Conservation (phyloP, 768 basidiomycete genomes). For the Suillus bovinus region DNA sequence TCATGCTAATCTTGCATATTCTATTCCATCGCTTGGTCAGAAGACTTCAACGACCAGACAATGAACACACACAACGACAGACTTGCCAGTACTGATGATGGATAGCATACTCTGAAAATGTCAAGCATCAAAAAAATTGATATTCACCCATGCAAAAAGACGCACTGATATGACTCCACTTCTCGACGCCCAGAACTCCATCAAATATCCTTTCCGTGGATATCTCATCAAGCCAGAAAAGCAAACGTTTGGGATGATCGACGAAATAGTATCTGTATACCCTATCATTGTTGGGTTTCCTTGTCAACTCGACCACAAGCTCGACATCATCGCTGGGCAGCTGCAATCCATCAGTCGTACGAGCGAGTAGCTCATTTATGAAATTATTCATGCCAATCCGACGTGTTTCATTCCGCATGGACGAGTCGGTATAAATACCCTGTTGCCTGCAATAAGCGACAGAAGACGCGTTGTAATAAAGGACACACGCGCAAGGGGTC, state of each 20-base stretch:
- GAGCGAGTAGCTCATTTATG: too few species aligned
- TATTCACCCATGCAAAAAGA: not conserved
- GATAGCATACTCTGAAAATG: slow-evolving; percentile 19
- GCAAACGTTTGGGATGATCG: slow-evolving; percentile 39
- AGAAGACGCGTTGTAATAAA: not conserved
- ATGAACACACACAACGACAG: not conserved
- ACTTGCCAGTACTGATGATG: slow-evolving; percentile 27
- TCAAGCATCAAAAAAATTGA: not conserved
- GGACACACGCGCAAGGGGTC: slow-evolving; percentile 39
- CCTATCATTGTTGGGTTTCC: fast-evolving
- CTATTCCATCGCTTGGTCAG: not conserved
- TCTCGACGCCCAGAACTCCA: slow-evolving; percentile 39
- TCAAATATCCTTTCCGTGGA: slow-evolving; percentile 32
- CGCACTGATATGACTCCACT: slow-evolving; percentile 43
- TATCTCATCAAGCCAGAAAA: slow-evolving; percentile 51
- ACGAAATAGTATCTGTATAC: slow-evolving; percentile 43
- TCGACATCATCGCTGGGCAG: not conserved
- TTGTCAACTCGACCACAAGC: not conserved
- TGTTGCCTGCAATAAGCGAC: slow-evolving; percentile 15
- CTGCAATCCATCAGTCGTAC: not conserved
- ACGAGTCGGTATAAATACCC: slow-evolving; percentile 51
- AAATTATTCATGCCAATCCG: not conserved
- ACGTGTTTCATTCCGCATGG: slow-evolving; percentile 28
- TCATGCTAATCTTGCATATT: too few species aligned
- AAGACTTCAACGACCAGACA: not conserved